phyloP scores from a whole-genome alignment of 2,329 filamentous ascomycete species.

The Aspergillus unguis region DNA sequence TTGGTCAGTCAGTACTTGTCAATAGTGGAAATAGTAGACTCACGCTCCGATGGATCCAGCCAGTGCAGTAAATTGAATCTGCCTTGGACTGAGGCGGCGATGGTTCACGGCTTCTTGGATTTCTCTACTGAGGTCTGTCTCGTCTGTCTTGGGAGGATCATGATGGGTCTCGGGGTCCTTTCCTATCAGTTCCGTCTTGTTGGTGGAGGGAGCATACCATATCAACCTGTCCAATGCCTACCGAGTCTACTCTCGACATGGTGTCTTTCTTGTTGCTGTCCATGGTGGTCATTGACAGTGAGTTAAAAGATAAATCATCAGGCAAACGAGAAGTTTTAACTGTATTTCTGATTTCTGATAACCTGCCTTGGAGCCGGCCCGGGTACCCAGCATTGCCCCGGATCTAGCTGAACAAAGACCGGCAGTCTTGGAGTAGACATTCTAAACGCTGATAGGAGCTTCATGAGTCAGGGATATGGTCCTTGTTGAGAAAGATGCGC shows the following conservation, averaged over 20 bases:
- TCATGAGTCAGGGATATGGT: too few relatives aligned
- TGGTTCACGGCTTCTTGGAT: neutral
- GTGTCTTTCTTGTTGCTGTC: neutral
- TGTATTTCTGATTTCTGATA: too few relatives aligned
- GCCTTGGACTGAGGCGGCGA: neutral
- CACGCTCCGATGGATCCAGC: slow-evolving; percentile 4
- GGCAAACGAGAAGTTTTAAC: too few relatives aligned
- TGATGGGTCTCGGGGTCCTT: neutral
- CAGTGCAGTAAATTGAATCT: slow-evolving; percentile 4
- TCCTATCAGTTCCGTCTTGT: too few relatives aligned
- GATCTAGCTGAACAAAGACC: too few relatives aligned
- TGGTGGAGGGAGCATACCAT: neutral
- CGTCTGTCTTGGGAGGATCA: neutral
- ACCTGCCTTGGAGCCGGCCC: too few relatives aligned
- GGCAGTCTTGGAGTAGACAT: too few relatives aligned
- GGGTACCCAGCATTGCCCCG: too few relatives aligned
- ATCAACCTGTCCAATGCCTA: neutral
- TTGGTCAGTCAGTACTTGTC: neutral
- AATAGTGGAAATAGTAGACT: neutral
- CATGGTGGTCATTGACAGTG: neutral
- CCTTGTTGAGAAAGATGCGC: too few relatives aligned
- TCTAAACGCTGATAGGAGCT: too few relatives aligned
- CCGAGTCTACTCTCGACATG: neutral
- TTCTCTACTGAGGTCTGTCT: neutral
- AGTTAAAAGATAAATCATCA: too few relatives aligned